Evolutionary conservation across 2,329 filamentous ascomycete genomes (phyloP).

Genomic region (Exophiala mesophila): DNA sequence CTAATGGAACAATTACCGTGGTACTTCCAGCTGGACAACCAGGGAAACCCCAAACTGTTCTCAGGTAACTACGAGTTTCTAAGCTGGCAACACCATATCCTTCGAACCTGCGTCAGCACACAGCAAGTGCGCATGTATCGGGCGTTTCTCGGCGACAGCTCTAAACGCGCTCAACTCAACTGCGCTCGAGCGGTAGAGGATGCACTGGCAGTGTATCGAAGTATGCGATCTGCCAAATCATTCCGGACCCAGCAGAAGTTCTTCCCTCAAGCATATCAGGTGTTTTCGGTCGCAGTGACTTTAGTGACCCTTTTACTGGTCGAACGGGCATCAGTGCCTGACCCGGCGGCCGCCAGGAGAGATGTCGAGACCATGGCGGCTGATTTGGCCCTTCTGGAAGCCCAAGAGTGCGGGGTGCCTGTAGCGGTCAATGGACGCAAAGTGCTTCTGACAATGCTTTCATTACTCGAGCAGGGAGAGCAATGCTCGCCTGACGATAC

Average conservation of each 20-base stretch:
- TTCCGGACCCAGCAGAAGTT: constrained; percentile 20
- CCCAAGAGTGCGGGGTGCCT: constrained; percentile 12
- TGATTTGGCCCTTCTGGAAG: constrained; percentile 24
- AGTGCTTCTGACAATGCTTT: constrained; percentile 28
- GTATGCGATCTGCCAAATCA: constrained; percentile 23
- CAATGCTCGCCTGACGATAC: constrained; percentile 22
- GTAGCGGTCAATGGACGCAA: constrained; percentile 26
- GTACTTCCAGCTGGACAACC: constrained; percentile 25
- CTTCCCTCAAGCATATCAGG: constrained; percentile 28
- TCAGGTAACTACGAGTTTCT: constrained; percentile 23
- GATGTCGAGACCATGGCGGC: constrained; percentile 28
- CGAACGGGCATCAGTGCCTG: constrained; percentile 27
- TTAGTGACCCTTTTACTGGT: constrained; percentile 29
- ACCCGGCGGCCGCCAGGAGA: constrained; percentile 20
- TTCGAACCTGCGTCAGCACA: constrained; percentile 28
- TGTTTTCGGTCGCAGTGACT: constrained; percentile 29
- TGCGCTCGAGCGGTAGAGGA: constrained; percentile 27
- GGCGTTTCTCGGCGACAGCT: constrained; percentile 21
- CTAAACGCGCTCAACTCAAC: constrained; percentile 10
- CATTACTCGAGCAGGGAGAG: constrained; percentile 27
- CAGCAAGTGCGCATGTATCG: constrained; percentile 29
- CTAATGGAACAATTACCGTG: constrained; percentile 26
- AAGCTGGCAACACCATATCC: constrained; percentile 27
- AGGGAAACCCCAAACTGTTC: constrained; percentile 14
- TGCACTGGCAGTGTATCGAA: constrained; percentile 25